Evolutionary conservation across 208 protist genomes (phyloP).

Genomic region (Porcisia hertigi): DNA sequence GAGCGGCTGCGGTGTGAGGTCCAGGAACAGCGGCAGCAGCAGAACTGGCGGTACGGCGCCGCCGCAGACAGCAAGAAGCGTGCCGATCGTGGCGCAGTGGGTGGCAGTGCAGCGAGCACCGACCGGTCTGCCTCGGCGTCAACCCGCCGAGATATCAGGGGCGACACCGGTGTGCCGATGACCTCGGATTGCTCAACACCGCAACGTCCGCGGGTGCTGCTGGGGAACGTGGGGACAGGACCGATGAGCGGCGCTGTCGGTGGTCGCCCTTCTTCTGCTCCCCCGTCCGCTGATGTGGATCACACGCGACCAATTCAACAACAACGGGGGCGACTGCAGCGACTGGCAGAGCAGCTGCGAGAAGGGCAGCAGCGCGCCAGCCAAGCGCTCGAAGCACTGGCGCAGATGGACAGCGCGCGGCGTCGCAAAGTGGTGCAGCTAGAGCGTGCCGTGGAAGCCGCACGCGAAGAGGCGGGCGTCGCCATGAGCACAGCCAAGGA

Average conservation of each 20-base stretch:
- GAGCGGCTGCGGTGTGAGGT: constrained; percentile 63
- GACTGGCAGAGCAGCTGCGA: constrained; percentile 31
- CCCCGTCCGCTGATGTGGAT: not conserved
- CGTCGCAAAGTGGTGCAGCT: constrained; percentile 33
- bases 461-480: constrained; percentile 20
- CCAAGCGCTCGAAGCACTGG: constrained; percentile 29
- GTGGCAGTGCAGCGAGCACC: not conserved
- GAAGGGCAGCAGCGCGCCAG: constrained; percentile 25
- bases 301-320: constrained; percentile 18
- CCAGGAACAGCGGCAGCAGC: constrained; percentile 27
- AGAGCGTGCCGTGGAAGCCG: constrained; percentile 17
- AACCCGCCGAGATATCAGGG: no score
- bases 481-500: constrained; percentile 26
- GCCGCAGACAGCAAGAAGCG: not conserved
- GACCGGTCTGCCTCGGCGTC: not conserved
- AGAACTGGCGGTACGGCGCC: constrained; percentile 9
- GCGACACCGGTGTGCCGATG: not conserved
- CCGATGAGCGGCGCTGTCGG: constrained; percentile 18
- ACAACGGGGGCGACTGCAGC: constrained; percentile 36
- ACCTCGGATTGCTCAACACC: constrained; percentile 22
- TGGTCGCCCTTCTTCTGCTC: constrained; percentile 13
- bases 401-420: constrained; percentile 9
- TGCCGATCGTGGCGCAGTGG: not conserved
- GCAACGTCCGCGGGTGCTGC: constrained; percentile 11
- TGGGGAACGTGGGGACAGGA: not conserved